Evolutionary conservation across 116 monocot genomes (phyloP), one percentile per base, ranked within the genome.

Genomic region (Thalassia testudinum): DNA sequence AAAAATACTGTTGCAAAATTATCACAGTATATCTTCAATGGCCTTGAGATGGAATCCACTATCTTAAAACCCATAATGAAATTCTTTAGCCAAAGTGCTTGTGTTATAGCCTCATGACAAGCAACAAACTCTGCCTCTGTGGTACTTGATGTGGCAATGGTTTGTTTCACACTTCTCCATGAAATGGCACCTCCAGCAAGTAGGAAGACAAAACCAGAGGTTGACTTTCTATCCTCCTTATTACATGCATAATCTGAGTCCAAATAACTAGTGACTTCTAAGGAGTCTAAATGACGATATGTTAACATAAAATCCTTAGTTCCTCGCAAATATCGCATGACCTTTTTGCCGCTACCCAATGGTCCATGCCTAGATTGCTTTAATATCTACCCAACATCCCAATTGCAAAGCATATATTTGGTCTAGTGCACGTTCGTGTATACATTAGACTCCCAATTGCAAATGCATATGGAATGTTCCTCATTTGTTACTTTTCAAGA

Each of bases 1-100:
- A 59, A 59, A 23, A 26, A 26, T 4, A 52, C 24, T 17, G 24
- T 6, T 51, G 7, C 8, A 7, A 19, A 49, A 37, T 37, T 61
- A 22, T 59, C 59, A 59, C 19, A 27, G 18, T 19, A 48, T 1
- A 59, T 48, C 37, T 61, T 61, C n/a, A n/a, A n/a, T n/a, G n/a
- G n/a, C n/a, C n/a, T n/a, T n/a, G n/a, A n/a, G n/a, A n/a, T n/a
- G n/a, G 4, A 53, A 15, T 11, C 50, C 47, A 7, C n/a, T n/a
- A n/a, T n/a, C n/a, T 25, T 5, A 52, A 24, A 20, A 52, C 26
- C 25, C 21, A 13, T 16, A 24, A 52, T 52, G 22, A 52, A 52
- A 27, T 27, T 52, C 52, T 52, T 24, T 27, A 52, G 22, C 52
- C 52, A 52, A 25, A 52, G 2, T 24, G 22, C 52, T 52, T 52